Base-by-base conservation (phyloP, 208 protist genomes). In the Angomonas deanei region DNA sequence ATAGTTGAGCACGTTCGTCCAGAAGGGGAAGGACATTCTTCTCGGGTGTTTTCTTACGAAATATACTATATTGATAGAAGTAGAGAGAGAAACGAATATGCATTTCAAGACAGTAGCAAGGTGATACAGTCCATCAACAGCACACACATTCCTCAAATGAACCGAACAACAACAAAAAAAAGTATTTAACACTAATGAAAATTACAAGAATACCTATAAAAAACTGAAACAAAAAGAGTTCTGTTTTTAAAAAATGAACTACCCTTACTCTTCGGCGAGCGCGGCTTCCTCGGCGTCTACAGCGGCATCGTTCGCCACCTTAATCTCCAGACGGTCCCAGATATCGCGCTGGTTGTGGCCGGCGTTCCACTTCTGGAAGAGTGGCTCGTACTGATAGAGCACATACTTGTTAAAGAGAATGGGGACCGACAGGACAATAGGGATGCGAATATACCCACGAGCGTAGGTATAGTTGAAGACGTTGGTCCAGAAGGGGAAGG, bases 371-470 rank as follows among this genome's bases (percentile, higher is more conserved):
- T 59, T 13, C 77, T 91, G 78, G 68, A 82, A 92, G 50, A 70
- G 56, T 13, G 66, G 72, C 74, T 93, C 85, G 60, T 80, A 80
- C 70, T 79, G 57, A 55, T 80, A 81, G 36, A 89, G 67, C 10
- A 80, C 71, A 68, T 89, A 92, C 76, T 89, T 93, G 72, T 92
- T 93, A 64, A 78, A 96, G n/a, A 89, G 15, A 31, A 92, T 91
- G 2, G 85, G 86, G 26, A 93, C 66, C 6, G 73, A 49, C 52
- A 93, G 75, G 34, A 92, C 75, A 33, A 92, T 88, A 15, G 83
- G 83, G 31, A 92, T 83, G 64, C 84, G 86, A 61, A 91, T 94
- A 57, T 78, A 94, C 11, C 88, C 86, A 32, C 88, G 88, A 0
- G 76, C 78, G 55, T 83, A 93, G 49, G 84, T 93, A 76, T 88